Percentiles rank a stretch among this genome's conserved stretches.
phyloP scores from a whole-genome alignment of 2,329 filamentous ascomycete genomes.

The Nothophoma quercina region DNA sequence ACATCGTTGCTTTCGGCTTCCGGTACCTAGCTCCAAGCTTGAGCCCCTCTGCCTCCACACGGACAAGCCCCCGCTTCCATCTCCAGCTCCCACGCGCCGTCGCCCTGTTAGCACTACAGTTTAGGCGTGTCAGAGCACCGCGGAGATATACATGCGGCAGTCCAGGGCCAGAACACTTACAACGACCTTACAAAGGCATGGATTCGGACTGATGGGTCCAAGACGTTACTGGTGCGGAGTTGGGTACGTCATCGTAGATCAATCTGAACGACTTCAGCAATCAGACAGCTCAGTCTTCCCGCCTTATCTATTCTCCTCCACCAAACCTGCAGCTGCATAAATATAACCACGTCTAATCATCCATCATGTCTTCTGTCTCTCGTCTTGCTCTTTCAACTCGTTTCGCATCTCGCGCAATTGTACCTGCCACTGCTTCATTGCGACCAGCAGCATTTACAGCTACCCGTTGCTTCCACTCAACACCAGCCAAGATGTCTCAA shows the following conservation, averaged over 20 bases:
- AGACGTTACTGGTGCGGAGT: conserved; percentile 14
- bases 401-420: conserved; percentile 42
- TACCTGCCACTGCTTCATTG: conserved; percentile 27
- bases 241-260: conserved; percentile 20
- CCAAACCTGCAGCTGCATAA: conserved; percentile 19
- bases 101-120: background rate
- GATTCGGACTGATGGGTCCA: conserved; percentile 13
- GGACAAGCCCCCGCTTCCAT: conserved; percentile 5
- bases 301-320: conserved; percentile 26
- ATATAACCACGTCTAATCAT: conserved; percentile 20
- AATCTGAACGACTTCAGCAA: conserved; percentile 12
- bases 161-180: conserved; percentile 1
- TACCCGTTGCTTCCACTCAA: conserved; percentile 37
- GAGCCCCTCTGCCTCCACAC: conserved; percentile 2
- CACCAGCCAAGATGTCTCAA: conserved; percentile 42
- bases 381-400: conserved; percentile 42
- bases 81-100: conserved; percentile 1
- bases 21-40: background rate
- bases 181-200: background rate
- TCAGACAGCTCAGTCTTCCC: conserved; percentile 21
- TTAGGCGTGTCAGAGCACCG: background rate
- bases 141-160: background rate
- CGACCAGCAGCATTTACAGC: conserved; percentile 31
- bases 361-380: conserved; percentile 36
- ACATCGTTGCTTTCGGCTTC: background rate